Conservation (phyloP, 805 yeast genomes). For the Ogataea kodamae region DNA sequence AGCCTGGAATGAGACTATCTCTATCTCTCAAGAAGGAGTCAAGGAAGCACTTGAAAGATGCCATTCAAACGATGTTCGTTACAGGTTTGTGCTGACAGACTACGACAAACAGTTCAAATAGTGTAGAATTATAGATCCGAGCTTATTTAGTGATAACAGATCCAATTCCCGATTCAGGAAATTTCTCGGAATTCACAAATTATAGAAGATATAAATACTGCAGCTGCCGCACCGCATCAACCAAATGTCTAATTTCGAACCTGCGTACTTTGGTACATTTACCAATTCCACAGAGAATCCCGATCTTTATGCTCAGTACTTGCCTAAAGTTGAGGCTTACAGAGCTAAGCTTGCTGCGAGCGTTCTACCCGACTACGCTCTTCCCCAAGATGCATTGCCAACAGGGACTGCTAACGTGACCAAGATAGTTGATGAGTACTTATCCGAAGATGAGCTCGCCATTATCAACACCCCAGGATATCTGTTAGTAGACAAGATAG, state of each 20-base stretch:
- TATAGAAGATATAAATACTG: too few species aligned
- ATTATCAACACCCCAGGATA: conserved; percentile 41
- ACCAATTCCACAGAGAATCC: conserved; percentile 22
- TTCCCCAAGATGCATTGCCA: conserved; percentile 21
- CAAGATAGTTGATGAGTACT: conserved; percentile 30
- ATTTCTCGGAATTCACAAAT: too few species aligned
- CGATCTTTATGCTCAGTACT: conserved; percentile 24
- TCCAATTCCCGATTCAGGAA: too few species aligned
- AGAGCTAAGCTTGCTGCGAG: conserved; percentile 25
- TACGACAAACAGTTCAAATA: conserved; percentile 39
- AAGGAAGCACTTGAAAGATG: conserved; percentile 54
- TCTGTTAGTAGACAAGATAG: conserved; percentile 34
- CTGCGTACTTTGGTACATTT: conserved; percentile 4
- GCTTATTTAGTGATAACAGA: too few species aligned
- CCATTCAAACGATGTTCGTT: conserved; percentile 54
- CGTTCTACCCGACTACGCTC: conserved; percentile 25
- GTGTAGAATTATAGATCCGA: too few species aligned
- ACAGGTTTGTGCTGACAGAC: conserved; percentile 60
- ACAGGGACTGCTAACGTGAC: conserved; percentile 25
- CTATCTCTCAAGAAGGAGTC: conserved; percentile 50
- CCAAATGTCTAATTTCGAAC: conserved; percentile 1
- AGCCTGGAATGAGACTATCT: conserved; percentile 63
- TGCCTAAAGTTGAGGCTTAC: conserved; percentile 36
- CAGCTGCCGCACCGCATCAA: background rate
- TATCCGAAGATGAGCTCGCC: conserved; percentile 35